phyloP scores from a whole-genome alignment of 495 filamentous ascomycete species.

The Copromyces sp. region DNA sequence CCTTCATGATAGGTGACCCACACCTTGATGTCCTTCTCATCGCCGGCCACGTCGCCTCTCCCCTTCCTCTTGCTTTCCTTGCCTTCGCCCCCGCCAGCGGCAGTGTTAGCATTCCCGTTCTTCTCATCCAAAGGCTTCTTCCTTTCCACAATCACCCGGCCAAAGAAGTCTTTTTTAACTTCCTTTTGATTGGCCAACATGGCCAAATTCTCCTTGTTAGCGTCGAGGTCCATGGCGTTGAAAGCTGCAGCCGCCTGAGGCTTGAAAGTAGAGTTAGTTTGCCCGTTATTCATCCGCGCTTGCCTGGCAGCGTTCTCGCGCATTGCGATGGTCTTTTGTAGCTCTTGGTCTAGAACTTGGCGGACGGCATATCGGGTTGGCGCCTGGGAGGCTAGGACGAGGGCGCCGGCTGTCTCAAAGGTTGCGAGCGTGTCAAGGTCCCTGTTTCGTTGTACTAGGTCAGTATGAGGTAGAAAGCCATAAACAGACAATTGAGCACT shows the following conservation, averaged over 20 bases:
- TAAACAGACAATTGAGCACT: conserved; percentile 24
- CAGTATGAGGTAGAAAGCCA: background rate
- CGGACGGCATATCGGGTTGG: conserved; percentile 79
- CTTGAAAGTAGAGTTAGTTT: conserved; percentile 15
- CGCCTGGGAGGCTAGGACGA: conserved; percentile 40
- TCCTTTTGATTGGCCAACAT: conserved; percentile 9
- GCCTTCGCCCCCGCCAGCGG: conserved; percentile 8
- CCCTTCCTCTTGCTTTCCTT: conserved; percentile 16
- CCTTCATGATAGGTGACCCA: conserved; percentile 96
- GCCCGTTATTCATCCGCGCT: conserved; percentile 39
- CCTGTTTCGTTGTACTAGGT: conserved; percentile 4
- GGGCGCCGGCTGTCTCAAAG: conserved; percentile 45
- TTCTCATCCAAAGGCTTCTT: conserved; percentile 25
- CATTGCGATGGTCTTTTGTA: conserved; percentile 54
- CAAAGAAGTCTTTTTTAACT: conserved; percentile 87
- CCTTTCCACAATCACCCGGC: conserved; percentile 50
- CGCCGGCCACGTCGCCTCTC: conserved; percentile 25
- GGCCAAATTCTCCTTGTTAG: conserved; percentile 36
- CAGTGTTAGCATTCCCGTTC: conserved; percentile 21
- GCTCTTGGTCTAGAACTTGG: conserved; percentile 85
- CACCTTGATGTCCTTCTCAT: conserved; percentile 47
- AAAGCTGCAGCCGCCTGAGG: background rate
- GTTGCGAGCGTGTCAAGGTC: conserved; percentile 57
- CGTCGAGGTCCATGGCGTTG: background rate
- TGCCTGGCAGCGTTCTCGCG: conserved; percentile 50